Evolutionary conservation across 805 yeast species (phyloP).

Genomic region (Myxozyma melibiosi): DNA sequence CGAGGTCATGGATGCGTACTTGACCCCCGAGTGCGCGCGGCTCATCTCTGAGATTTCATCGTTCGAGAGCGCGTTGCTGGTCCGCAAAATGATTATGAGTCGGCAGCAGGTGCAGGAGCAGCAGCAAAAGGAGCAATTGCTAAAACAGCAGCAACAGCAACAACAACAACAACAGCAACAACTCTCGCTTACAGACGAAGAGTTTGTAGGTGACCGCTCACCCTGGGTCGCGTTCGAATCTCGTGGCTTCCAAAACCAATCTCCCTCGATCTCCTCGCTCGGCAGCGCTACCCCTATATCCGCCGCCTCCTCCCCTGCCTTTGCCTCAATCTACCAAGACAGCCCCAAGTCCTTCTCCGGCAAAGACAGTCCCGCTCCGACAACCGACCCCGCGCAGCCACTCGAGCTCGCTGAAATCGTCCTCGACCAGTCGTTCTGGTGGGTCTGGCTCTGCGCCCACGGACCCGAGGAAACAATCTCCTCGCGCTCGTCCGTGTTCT

Average conservation of each 20-base stretch:
- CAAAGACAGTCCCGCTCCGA: no score
- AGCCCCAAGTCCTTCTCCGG: no score
- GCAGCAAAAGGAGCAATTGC: not conserved
- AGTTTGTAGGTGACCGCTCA: not conserved
- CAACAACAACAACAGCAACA: no score
- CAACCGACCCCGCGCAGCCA: not conserved
- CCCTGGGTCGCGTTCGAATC: not conserved
- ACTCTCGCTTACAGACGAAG: no score
- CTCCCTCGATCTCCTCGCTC: not conserved
- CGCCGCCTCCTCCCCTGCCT: no score
- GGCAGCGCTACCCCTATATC: no score
- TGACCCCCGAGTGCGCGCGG: conserved; percentile 18
- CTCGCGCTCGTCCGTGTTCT: conserved; percentile 10
- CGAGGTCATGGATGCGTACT: not conserved
- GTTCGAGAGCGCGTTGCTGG: not conserved
- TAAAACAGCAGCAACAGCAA: no score
- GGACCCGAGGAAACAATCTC: conserved; percentile 23
- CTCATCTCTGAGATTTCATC: not conserved
- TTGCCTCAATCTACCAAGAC: not conserved
- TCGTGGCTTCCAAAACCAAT: not conserved
- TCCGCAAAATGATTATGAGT: not conserved
- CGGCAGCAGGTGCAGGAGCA: not conserved
- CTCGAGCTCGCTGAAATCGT: conserved; percentile 14
- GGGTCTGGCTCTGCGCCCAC: conserved; percentile 27
- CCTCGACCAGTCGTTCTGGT: conserved; percentile 24